Evolutionary conservation across 371 early-diverging fungal genomes (phyloP).

Genomic region (Phascolomyces articulosus): DNA sequence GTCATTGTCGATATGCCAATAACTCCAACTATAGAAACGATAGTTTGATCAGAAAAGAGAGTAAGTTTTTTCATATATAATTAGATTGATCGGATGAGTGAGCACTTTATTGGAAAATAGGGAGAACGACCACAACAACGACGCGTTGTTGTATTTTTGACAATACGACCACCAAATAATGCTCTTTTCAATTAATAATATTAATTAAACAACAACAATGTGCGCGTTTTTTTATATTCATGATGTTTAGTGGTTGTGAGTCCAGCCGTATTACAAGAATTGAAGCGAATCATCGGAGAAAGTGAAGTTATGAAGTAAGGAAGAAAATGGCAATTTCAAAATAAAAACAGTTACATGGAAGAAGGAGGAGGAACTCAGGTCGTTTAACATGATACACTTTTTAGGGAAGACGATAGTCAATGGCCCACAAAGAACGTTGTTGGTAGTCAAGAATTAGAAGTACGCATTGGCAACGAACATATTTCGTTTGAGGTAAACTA

Average conservation of each 20-base stretch:
- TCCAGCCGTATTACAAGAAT: slow-evolving; percentile 79
- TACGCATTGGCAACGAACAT: slow-evolving; percentile 87
- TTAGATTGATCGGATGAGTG: too few relatives aligned
- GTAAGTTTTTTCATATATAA: slow-evolving; percentile 37
- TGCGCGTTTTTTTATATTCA: not conserved
- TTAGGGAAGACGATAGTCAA: slow-evolving; percentile 86
- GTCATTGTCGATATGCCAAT: slow-evolving; percentile 94
- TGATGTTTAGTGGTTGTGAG: slow-evolving; percentile 72
- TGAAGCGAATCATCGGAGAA: slow-evolving; percentile 87
- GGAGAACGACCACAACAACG: too few relatives aligned
- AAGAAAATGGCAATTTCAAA: too few relatives aligned
- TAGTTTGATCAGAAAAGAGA: slow-evolving; percentile 92
- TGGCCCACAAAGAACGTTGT: slow-evolving; percentile 94
- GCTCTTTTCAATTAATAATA: too few relatives aligned
- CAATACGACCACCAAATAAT: too few relatives aligned
- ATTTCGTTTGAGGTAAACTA: slow-evolving; percentile 92
- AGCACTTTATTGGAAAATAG: too few relatives aligned
- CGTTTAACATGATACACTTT: not conserved
- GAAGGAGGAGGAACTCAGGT: not conserved
- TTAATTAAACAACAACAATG: too few relatives aligned
- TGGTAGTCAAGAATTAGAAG: slow-evolving; percentile 95
- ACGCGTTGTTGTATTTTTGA: too few relatives aligned
- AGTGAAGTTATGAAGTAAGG: slow-evolving; percentile 88
- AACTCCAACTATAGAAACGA: slow-evolving; percentile 98
- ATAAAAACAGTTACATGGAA: too few relatives aligned